phyloP scores from a whole-genome alignment of 2,329 filamentous ascomycete genomes.

The Gaeumannomyces sp. region DNA sequence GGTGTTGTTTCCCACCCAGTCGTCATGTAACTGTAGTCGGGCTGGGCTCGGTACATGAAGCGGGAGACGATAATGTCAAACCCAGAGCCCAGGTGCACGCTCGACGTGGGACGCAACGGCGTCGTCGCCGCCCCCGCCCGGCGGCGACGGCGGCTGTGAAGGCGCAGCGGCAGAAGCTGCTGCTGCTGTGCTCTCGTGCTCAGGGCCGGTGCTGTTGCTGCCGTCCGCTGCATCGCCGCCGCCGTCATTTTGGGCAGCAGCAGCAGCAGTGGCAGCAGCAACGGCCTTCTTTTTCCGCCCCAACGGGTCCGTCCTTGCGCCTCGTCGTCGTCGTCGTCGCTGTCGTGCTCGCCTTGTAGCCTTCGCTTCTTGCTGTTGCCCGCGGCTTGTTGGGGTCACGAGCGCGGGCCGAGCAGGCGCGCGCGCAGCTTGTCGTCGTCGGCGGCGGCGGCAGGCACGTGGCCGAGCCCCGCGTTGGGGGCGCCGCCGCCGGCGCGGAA shows the following conservation, averaged over 20 bases:
- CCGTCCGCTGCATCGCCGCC: neutral
- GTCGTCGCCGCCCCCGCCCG: neutral
- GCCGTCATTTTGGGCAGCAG: neutral
- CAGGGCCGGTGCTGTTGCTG: too few species aligned
- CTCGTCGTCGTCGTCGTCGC: constrained; percentile 23
- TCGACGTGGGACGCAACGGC: too few species aligned
- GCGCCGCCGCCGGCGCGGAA: neutral
- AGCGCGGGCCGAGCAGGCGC: constrained; percentile 21
- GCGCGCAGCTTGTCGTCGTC: constrained; percentile 23
- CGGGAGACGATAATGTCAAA: too few species aligned
- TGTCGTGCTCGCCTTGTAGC: constrained; percentile 14
- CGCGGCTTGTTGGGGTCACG: constrained; percentile 10
- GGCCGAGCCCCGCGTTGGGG: constrained; percentile 37
- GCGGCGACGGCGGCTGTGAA: too few species aligned
- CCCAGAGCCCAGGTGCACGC: too few species aligned
- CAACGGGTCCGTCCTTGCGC: constrained; percentile 22
- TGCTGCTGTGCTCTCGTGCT: neutral
- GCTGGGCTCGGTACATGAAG: too few species aligned
- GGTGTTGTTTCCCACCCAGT: too few species aligned
- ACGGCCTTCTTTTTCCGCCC: constrained; percentile 15
- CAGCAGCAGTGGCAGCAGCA: neutral
- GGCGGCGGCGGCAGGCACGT: constrained; percentile 23
- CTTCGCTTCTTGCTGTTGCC: constrained; percentile 11
- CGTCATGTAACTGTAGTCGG: too few species aligned
- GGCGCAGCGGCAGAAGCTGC: neutral